Base-by-base conservation (phyloP, 2,329 filamentous ascomycete genomes). In the Lachnellula occidentalis region DNA sequence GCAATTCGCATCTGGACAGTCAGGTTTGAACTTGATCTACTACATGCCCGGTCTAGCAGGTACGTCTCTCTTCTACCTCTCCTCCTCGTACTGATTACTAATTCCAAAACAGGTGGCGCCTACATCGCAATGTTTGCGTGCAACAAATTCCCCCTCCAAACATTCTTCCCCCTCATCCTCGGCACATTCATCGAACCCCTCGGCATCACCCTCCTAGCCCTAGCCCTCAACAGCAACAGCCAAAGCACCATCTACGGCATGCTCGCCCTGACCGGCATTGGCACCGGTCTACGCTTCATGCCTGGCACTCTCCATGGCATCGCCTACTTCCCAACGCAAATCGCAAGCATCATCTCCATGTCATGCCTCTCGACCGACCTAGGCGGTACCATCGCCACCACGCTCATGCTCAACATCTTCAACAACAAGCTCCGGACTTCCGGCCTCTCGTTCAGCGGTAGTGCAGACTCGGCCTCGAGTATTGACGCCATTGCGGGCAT, bases 341-440 rank as follows among this genome's bases (percentile, higher is more conserved):
- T 86, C 12, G 77, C 84, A 0, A 73, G 78, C 0, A 79, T 86
- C 3, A 77, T 85, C 53, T 81, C 78, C 0, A 66, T 88, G 9
- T 76, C 85, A 67, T 74, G 77, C 0, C 80, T 88, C 51, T 76
- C 82, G 2, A 55, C 80, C 15, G 81, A 82, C 0, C 78, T 88
- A 22, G 85, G 86, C 3, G 84, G 85, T 12, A 86, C 83, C 0
- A 68, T 88, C 2, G 79, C 79, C 0, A 73, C 87, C 45, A 85
- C 84, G 0, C 76, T 88, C 62, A 87, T 88, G 85, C 78, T 82
- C 14, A 77, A 79, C 8, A 83, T 88, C 1, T 87, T 87, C 67
- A 86, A 86, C 64, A 88, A 88, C 58, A 71, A 67, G 4, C 41
- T 49, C 12, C 19, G 21, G 17, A 27, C 55, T 12, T 69, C 68